These are phyloP conservation scores for Penicillium egyptiacum DNA, from an alignment of 495 filamentous ascomycete species.

Conservation along the genomic window DNA sequence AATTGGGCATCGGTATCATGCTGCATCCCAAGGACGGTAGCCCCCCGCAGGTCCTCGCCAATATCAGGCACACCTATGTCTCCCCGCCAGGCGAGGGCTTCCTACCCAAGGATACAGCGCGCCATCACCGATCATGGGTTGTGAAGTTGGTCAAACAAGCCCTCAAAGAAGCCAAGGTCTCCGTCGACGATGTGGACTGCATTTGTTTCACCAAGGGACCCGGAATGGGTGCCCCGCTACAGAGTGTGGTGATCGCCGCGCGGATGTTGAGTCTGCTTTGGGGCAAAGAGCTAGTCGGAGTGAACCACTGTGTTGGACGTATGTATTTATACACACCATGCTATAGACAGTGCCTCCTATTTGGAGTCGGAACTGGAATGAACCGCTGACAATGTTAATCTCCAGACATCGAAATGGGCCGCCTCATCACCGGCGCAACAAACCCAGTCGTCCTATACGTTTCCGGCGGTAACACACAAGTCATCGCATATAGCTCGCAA, in stretches of 20 bases:
- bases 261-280: conserved; percentile 81
- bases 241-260: conserved; percentile 81
- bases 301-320: conserved; percentile 98
- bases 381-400: conserved; percentile 13
- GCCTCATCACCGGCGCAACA: conserved; percentile 84
- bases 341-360: background rate
- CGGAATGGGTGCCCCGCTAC: conserved; percentile 95
- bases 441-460: conserved; percentile 97
- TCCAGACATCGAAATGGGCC: conserved; percentile 91
- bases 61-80: conserved; percentile 90
- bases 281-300: conserved; percentile 82
- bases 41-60: conserved; percentile 77
- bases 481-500: conserved; percentile 92
- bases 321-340: conserved; percentile 28
- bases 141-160: conserved; percentile 75
- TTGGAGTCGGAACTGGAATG: background rate
- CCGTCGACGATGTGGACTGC: conserved; percentile 70
- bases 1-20: conserved; percentile 92
- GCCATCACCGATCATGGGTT: conserved; percentile 85
- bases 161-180: conserved; percentile 64
- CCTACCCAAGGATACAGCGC: conserved; percentile 92
- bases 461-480: conserved; percentile 94
- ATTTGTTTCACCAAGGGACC: conserved; percentile 96
- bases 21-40: conserved; percentile 65
- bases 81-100: conserved; percentile 93